Evolutionary conservation across 2,329 filamentous ascomycete genomes (phyloP).

Genomic region (Lachnellula suecica): DNA sequence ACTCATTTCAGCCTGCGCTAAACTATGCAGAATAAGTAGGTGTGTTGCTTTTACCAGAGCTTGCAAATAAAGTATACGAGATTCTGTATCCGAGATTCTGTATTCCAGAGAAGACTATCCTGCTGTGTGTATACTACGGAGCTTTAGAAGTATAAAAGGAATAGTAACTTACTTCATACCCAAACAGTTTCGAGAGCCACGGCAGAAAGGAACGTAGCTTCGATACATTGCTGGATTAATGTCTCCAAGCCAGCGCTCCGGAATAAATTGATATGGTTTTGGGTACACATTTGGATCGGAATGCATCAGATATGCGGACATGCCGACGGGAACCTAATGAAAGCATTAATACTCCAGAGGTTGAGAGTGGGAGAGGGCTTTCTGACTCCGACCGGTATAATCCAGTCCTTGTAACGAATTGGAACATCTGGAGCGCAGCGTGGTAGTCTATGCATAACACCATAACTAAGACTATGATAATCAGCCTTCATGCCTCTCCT

Average conservation of each 20-base stretch:
- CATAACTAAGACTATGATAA: slow-evolving; percentile 27
- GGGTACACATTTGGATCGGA: slow-evolving; percentile 30
- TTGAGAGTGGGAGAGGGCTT: background rate
- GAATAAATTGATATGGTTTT: slow-evolving; percentile 42
- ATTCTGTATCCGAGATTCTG: no score
- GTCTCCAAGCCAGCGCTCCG: slow-evolving; percentile 38
- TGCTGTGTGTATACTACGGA: no score
- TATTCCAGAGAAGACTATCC: no score
- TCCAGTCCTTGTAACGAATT: background rate
- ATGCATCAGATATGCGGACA: slow-evolving; percentile 6
- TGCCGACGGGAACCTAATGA: background rate
- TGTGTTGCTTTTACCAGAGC: no score
- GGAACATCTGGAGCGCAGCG: slow-evolving; percentile 22
- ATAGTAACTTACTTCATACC: slow-evolving; percentile 22
- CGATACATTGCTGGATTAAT: background rate
- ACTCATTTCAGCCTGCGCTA: slow-evolving; percentile 4
- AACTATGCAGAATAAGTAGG: background rate
- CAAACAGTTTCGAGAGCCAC: slow-evolving; percentile 26
- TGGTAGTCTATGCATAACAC: slow-evolving; percentile 29
- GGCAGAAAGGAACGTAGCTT: slow-evolving; percentile 22
- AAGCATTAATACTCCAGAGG: background rate
- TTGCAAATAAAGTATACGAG: no score
- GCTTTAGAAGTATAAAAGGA: background rate
- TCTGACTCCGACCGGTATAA: background rate
- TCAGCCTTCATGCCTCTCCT: no score